phyloP scores from a whole-genome alignment of 2,329 filamentous ascomycete species.

The Colletotrichum costaricense region DNA sequence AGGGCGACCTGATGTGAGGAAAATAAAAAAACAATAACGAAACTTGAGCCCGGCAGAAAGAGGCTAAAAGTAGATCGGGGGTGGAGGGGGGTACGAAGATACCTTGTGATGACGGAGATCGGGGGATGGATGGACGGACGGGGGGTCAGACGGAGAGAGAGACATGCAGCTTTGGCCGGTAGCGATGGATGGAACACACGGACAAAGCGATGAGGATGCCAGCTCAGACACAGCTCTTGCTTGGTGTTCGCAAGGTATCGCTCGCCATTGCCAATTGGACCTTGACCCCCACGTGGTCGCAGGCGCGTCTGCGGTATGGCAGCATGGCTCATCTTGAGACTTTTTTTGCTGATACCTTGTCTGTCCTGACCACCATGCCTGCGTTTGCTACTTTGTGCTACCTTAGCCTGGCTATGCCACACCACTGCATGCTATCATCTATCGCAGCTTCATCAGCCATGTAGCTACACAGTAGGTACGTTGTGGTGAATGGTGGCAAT shows the following conservation, averaged over 20 bases:
- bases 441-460: background rate
- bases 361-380: background rate
- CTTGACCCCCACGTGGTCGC: conserved; percentile 26
- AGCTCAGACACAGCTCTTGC: background rate
- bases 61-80: conserved; percentile 31
- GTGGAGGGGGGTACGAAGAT: background rate
- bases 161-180: background rate
- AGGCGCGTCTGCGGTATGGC: conserved; percentile 13
- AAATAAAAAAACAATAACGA: background rate
- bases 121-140: background rate
- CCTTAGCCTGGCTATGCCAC: background rate
- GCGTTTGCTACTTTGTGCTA: background rate
- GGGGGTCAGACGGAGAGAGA: background rate
- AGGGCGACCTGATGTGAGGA: background rate
- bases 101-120: background rate
- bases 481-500: background rate
- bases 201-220: background rate
- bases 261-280: background rate
- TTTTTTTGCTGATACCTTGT: background rate
- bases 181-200: background rate
- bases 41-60: background rate
- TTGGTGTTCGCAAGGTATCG: background rate
- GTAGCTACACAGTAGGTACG: no score
- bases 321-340: background rate
- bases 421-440: background rate